Base-by-base conservation (phyloP, 345 rosid genomes). In the Mallotus nudiflorus region DNA sequence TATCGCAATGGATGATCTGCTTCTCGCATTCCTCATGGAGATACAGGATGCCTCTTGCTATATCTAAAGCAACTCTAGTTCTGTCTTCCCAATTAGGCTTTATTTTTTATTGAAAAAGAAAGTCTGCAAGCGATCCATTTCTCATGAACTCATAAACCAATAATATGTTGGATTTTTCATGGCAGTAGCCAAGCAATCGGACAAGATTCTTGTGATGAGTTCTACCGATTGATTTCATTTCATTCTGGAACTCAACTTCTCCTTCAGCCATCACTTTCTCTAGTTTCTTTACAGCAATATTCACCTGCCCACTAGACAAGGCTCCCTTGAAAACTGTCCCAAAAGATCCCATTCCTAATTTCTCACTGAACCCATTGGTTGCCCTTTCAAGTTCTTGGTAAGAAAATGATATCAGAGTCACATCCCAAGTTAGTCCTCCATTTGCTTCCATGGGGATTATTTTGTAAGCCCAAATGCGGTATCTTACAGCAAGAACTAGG, bases 141-240 rank as follows among this genome's bases (percentile, higher is more conserved):
- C 4, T 22, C 56, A 52, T 52, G 56, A 3, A 55, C 29, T 53
- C 58, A 19, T 53, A 53, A 22, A 53, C 58, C 29, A 53, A 10
- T 1, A 53, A 31, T 42, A 42, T 77, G 39, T 53, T 46, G 1
- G 65, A 44, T 20, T 29, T 53, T 44, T 81, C 81, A 10, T 57
- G 5, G 46, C 81, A 77, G 15, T 77, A 76, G 22, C 84, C 84
- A 1, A 77, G 72, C 29, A 81, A 24, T 0, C 66, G 77, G 49
- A 81, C 70, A 27, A 81, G 24, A 67, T 75, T 77, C 54, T 33
- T 81, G 67, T 81, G 82, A 49, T 77, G 74, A 0, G 82, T 81
- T 52, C 44, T 58, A 15, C 77, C 51, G 1, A 77, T 75, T 40
- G 60, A 46, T 2, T 24, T 70, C 72, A 81, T 75, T 24, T 81